Evolutionary conservation across 1,139 yeast genomes (phyloP), one percentile per base, ranked within the genome.

Genomic region (Yamadazyma spencermartinsiae): DNA sequence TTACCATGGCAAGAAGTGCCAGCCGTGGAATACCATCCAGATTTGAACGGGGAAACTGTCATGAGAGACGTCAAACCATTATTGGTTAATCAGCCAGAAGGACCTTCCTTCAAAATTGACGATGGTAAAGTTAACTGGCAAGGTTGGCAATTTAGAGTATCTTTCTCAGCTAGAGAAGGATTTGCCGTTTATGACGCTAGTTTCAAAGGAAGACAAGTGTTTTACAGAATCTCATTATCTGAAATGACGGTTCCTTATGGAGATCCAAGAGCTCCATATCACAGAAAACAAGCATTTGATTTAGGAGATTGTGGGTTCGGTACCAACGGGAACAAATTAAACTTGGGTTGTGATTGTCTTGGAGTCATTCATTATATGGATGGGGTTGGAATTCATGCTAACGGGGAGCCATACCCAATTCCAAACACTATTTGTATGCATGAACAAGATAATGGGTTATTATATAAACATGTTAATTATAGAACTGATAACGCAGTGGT

Each of bases 211-310:
- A 81, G 96, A 65, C 84, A 84, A 42, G 68, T 81, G 33, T 81
- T 86, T 61, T 86, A 87, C 74, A 78, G 95, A 65, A 65, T 86
- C 41, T 76, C 94, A 1, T 71, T 86, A 50, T 80, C 87, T 35
- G 96, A 87, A 66, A 87, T 87, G 96, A 85, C 95, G 27, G 96
- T 87, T 46, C 96, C 96, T 23, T 87, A 87, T 58, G 94, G 90
- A 56, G 95, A 86, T 60, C 94, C 95, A 51, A 78, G 95, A 63
- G 86, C 88, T 43, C 95, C 96, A 46, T 81, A 79, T 68, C 95
- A 86, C 68, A 80, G 95, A 72, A 87, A 87, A 69, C 94, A 86
- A 72, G 96, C 96, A 21, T 87, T 87, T 55, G 96, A 87, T 63
- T 75, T 87, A 56, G 95, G 96, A 61, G 96, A 87, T 62, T 81